Base-by-base conservation (phyloP, 2,329 filamentous ascomycete genomes). In the Amphichorda felina region DNA sequence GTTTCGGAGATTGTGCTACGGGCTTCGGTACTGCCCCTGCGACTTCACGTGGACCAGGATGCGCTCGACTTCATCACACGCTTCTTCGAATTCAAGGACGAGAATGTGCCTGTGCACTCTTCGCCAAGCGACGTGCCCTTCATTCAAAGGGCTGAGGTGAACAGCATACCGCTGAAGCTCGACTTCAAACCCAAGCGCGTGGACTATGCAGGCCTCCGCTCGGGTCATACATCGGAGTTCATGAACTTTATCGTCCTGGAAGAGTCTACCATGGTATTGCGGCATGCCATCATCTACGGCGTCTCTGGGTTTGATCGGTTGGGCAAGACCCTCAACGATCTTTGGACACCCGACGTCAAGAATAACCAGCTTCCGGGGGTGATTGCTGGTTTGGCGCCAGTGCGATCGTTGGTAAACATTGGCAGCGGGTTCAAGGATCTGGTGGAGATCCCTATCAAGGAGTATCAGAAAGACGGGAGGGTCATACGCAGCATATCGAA, bases 181-280 rank as follows among this genome's bases (percentile, higher is more conserved):
- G 91, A 98, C 57, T 98, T 98, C 62, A 98, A 98, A 55, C 91
- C 91, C 8, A 96, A 98, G 58, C 77, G 86, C n/a, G 85, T 98
- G 14, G 89, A 98, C 55, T 98, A 98, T 47, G 84, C 79, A 0
- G 88, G 88, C 4, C 71, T 98, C 4, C 79, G 88, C 18, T 95
- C 91, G 2, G 91, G 91, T 2, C 86, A 85, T 45, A 96, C 91
- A 1, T 94, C 86, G 0, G 91, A 98, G 55, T 94, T 98, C 50
- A 96, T 96, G 88, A 98, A 98, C 56, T 95, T 98, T 53, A 72
- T 98, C 43, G 83, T 89, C 11, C 72, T 98, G 1, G 91, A 98
- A 46, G 80, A 84, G 44, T 79, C 91, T 2, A 79, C 89, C 41
- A 82, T 98, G 70, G 74, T 82, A 6, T 70, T 98, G 36, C 75